Conservation (phyloP, 2,329 filamentous ascomycete genomes). For the Leptodontidium sp. region DNA sequence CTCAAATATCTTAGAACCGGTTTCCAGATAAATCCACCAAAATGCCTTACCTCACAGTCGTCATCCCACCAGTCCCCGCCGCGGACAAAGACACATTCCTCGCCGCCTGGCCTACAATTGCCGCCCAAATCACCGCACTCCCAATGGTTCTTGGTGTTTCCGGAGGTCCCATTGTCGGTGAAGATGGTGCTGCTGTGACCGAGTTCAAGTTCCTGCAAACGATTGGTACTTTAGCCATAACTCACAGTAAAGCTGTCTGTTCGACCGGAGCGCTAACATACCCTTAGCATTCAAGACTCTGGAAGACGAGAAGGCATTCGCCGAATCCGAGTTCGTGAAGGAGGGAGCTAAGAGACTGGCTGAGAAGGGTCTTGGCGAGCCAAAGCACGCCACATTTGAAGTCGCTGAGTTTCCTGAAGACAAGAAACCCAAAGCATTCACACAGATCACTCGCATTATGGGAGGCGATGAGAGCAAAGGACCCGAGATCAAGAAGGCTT, state of each 20-base stretch:
- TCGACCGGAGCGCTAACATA: background rate
- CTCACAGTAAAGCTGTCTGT: background rate
- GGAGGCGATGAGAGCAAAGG: conserved; percentile 21
- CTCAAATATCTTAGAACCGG: background rate
- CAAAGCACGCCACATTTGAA: conserved; percentile 22
- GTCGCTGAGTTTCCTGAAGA: conserved; percentile 26
- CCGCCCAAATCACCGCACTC: conserved; percentile 25
- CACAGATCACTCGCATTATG: conserved; percentile 28
- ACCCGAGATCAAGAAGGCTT: conserved; percentile 23
- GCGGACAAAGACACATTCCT: conserved; percentile 29
- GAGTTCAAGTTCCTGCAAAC: conserved; percentile 34
- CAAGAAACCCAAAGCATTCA: conserved; percentile 17
- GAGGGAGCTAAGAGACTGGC: conserved; percentile 17
- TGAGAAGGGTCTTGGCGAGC: conserved; percentile 13
- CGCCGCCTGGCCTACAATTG: conserved; percentile 23
- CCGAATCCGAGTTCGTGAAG: conserved; percentile 21
- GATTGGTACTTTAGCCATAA: conserved; percentile 22
- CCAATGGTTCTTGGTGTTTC: conserved; percentile 28
- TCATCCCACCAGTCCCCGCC: conserved; percentile 29
- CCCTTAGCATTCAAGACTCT: conserved; percentile 28
- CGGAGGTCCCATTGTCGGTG: conserved; percentile 25
- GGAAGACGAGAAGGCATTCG: conserved; percentile 33
- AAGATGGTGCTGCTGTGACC: conserved; percentile 19
- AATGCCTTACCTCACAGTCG: conserved; percentile 34
- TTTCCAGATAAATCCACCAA: conserved; percentile 21